phyloP scores from a whole-genome alignment of 2,329 filamentous ascomycete genomes.

The Paramyrothecium roridum region DNA sequence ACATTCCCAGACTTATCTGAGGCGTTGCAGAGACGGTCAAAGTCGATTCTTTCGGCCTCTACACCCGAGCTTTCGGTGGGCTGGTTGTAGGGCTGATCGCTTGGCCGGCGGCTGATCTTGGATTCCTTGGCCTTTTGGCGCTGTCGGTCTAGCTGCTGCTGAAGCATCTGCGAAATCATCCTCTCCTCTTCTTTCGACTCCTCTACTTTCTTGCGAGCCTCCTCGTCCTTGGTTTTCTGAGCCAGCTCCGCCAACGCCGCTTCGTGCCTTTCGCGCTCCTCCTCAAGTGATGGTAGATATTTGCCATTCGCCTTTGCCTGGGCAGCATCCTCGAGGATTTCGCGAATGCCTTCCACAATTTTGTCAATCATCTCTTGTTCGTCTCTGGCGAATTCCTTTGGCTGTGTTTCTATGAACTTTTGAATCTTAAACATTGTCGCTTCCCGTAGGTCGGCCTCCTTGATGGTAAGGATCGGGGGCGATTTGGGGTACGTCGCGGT shows the following conservation, averaged over 20 bases:
- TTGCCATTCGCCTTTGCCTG: conserved; percentile 70
- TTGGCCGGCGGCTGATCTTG: conserved; percentile 56
- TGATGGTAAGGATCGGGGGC: conserved; percentile 67
- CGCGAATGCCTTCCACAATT: conserved; percentile 66
- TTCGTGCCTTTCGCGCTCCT: conserved; percentile 82
- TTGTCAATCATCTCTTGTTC: conserved; percentile 61
- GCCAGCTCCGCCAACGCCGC: conserved; percentile 63
- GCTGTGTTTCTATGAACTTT: conserved; percentile 57
- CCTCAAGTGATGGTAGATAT: conserved; percentile 80
- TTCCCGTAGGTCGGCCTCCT: conserved; percentile 64
- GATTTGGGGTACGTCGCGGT: conserved; percentile 91
- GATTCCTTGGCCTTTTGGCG: conserved; percentile 61
- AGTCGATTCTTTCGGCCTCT: conserved; percentile 44
- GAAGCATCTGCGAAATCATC: conserved; percentile 66
- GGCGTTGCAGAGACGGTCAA: conserved; percentile 65
- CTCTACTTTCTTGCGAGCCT: conserved; percentile 50
- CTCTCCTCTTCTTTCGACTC: conserved; percentile 67
- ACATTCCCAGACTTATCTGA: conserved; percentile 62
- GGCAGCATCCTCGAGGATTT: conserved; percentile 83
- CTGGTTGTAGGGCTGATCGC: conserved; percentile 23
- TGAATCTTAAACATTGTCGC: conserved; percentile 69
- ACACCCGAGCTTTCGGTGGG: conserved; percentile 22
- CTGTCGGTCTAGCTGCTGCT: conserved; percentile 68
- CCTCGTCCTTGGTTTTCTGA: conserved; percentile 50
- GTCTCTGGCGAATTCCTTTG: conserved; percentile 48